phyloP scores from a whole-genome alignment of 2,329 filamentous ascomycete genomes.

The Eurotiales sp. region DNA sequence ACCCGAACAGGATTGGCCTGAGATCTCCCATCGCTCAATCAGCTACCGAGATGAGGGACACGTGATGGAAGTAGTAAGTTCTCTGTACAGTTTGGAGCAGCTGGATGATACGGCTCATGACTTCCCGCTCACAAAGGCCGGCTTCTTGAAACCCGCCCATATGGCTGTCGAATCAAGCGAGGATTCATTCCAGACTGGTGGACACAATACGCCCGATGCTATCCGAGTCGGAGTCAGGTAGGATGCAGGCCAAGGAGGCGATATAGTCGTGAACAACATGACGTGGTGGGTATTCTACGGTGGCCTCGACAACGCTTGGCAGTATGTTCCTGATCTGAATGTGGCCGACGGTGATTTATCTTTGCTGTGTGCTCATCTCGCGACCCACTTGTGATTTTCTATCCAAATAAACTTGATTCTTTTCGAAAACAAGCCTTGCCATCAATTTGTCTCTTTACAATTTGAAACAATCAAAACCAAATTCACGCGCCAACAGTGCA shows the following conservation, averaged over 20 bases:
- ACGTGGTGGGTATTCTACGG: slow-evolving; percentile 1
- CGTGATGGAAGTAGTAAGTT: slow-evolving; percentile 68
- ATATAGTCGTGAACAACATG: slow-evolving; percentile 3
- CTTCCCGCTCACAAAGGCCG: not conserved
- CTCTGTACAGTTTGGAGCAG: slow-evolving; percentile 63
- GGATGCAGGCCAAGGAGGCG: not conserved
- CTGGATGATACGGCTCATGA: slow-evolving; percentile 28
- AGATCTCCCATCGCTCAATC: slow-evolving; percentile 45
- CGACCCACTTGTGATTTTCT: no score
- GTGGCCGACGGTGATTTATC: no score
- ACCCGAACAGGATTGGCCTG: slow-evolving; percentile 38
- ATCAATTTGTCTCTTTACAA: no score
- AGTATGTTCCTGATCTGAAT: no score
- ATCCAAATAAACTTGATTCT: no score
- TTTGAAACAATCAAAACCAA: no score
- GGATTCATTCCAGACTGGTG: not conserved
- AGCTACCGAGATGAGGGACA: slow-evolving; percentile 70
- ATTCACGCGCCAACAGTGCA: no score
- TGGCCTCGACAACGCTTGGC: not conserved
- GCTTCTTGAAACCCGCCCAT: not conserved
- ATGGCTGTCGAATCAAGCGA: slow-evolving; percentile 1
- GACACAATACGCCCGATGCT: no score
- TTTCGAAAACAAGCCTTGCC: no score
- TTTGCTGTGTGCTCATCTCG: no score
- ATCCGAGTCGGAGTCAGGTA: not conserved